Conservation (phyloP, 2,329 filamentous ascomycete genomes). For the Akanthomyces lecanii region DNA sequence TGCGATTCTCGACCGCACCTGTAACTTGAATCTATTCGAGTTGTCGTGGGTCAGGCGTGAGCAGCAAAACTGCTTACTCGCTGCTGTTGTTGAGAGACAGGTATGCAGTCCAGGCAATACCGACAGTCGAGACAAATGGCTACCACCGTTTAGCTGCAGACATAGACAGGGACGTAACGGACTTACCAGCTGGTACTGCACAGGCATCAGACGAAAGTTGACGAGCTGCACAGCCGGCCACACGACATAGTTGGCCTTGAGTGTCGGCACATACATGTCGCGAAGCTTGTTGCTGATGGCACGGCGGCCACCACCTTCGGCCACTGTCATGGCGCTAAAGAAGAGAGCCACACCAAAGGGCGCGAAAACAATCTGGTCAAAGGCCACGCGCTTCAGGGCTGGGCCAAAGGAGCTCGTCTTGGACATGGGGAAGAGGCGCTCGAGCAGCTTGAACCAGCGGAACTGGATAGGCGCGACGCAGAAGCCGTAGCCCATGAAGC, state of each 20-base stretch:
- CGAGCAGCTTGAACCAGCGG: conserved; percentile 90
- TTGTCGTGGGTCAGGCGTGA: no score
- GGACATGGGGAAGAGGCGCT: conserved; percentile 75
- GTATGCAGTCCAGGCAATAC: conserved; percentile 97
- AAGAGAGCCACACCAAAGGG: conserved; percentile 83
- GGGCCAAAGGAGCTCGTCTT: conserved; percentile 70
- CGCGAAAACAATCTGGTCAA: conserved; percentile 91
- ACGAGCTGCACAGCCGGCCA: conserved; percentile 96
- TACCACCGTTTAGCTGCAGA: conserved; percentile 32
- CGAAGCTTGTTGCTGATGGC: conserved; percentile 80
- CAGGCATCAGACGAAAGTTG: conserved; percentile 92
- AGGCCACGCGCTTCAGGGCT: conserved; percentile 82
- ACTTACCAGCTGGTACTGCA: conserved; percentile 93
- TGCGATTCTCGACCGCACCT: not conserved
- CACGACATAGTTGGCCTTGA: conserved; percentile 92
- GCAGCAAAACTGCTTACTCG: conserved; percentile 49
- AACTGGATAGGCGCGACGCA: conserved; percentile 94
- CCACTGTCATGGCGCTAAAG: conserved; percentile 94
- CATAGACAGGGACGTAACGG: conserved; percentile 15
- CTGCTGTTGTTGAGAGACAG: conserved; percentile 86
- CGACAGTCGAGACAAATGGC: conserved; percentile 93
- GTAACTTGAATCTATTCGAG: not conserved
- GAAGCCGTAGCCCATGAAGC: conserved; percentile 98
- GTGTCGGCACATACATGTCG: conserved; percentile 87
- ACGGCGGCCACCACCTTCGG: conserved; percentile 81